Base-by-base conservation (phyloP, 495 filamentous ascomycete genomes). In the Cryomyces antarcticus region DNA sequence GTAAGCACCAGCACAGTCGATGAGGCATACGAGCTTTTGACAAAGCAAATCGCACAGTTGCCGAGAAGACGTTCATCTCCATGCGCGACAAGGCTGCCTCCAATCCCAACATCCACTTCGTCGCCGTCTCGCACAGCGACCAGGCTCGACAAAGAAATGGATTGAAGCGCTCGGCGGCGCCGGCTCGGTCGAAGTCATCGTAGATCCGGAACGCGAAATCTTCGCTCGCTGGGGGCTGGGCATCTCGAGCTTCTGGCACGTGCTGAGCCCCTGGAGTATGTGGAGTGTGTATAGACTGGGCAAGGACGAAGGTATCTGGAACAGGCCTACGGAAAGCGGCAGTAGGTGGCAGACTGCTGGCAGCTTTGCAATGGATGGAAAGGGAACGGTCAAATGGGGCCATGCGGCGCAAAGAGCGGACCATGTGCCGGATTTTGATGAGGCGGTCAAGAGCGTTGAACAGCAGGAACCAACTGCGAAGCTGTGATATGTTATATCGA, bases 71-170 rank as follows among this genome's bases (percentile, higher is more conserved):
- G 6, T 72, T 72, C 58, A 52, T 61, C 12, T 46, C 49, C 13
- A 56, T 77, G 7, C 62, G 68, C 17, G 45, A 52, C 10, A 45
- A 59, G 45, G 72, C 73, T 7, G 50, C 46, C 27, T 39, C 54
- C 6, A 56, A 77, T 49, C 61, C 62, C 0, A 49, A 64, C n/a
- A 53, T 75, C 2, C 53, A 61, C 46, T 75, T 68, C 61, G 54
- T 76, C 37, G 72, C 72, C 28, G 55, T 77, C 7, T 76, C 73
- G 5, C 73, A 77, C 49, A 68, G 64, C 24, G 57, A 64, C n/a
- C 41, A 52, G 10, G 50, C 54, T 60, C 64, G 0, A 77, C 74
- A 0, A 60, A 69, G 41, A 58, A 58, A 31, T 77, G 74, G 73
- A 50, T 74, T 11, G 54, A 62, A 5, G 51, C 60, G 2, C 56